Conservation (phyloP, 2,329 filamentous ascomycete genomes). For the Apiospora aurea region DNA sequence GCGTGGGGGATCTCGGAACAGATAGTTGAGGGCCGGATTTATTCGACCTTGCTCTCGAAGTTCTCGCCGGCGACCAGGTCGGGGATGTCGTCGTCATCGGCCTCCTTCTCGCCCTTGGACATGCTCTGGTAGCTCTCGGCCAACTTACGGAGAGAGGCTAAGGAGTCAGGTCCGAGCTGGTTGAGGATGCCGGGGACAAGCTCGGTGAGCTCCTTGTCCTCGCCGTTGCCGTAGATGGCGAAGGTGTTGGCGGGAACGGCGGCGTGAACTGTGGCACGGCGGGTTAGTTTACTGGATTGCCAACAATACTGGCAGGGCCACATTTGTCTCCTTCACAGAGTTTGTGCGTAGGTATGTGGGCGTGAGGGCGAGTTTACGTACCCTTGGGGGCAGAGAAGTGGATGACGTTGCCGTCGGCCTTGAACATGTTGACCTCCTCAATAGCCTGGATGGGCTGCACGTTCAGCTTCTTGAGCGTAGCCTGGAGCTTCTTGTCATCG, state of each 20-base stretch:
- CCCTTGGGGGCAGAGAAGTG: conserved; percentile 98
- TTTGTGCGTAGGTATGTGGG: neutral
- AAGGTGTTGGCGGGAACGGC: conserved; percentile 98
- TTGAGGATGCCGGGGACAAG: conserved; percentile 99
- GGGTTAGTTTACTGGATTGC: neutral
- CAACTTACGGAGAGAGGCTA: conserved; percentile 96
- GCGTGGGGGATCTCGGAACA: conserved; percentile 21
- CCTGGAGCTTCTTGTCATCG: conserved; percentile 99
- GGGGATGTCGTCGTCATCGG: conserved; percentile 92
- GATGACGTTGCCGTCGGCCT: conserved; percentile 99
- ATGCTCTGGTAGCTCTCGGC: conserved; percentile 99
- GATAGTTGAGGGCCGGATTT: conserved; percentile 49
- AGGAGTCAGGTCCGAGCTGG: conserved; percentile 97
- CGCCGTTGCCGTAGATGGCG: conserved; percentile 97
- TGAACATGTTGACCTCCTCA: conserved; percentile 99
- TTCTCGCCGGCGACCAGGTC: conserved; percentile 96
- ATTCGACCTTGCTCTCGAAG: conserved; percentile 98
- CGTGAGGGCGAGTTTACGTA: conserved; percentile 54
- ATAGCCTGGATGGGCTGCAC: conserved; percentile 99
- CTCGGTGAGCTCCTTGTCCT: conserved; percentile 99
- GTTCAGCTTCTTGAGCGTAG: conserved; percentile 98
- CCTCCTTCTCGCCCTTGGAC: conserved; percentile 90
- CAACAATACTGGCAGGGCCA: neutral
- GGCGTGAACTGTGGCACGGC: conserved; percentile 76
- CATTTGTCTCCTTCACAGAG: neutral